Conservation (phyloP, 1,284 basidiomycete species). For the Trametes hirsuta region DNA sequence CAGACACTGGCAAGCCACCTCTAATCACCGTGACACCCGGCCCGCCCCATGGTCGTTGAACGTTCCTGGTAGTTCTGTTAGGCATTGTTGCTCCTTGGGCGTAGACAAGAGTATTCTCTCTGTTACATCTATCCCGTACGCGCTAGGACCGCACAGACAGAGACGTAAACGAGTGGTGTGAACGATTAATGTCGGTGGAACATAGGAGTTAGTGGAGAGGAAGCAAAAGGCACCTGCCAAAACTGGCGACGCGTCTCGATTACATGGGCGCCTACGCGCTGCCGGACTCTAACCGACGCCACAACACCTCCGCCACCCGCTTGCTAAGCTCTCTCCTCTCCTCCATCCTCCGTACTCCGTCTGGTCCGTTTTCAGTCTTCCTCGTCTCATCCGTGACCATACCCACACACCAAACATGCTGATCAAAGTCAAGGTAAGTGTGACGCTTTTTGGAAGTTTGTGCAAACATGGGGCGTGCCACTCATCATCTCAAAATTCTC, state of each 20-base stretch:
- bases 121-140: too few species aligned
- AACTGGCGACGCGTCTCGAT: not conserved
- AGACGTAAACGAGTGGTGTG: not conserved
- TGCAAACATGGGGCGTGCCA: not conserved
- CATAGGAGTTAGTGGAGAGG: not conserved
- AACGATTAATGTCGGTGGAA: conserved; percentile 10
- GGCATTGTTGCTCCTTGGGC: too few species aligned
- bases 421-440: conserved; percentile 80
- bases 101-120: not conserved
- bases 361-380: not conserved
- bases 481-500: conserved; percentile 11
- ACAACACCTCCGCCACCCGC: conserved; percentile 6
- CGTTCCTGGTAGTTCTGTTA: too few species aligned
- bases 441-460: not conserved
- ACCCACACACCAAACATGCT: conserved; percentile 52
- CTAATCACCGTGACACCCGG: too few species aligned
- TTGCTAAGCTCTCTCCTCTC: conserved; percentile 2
- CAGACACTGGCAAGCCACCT: too few species aligned
- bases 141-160: not conserved
- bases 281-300: conserved; percentile 9
- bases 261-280: conserved; percentile 16
- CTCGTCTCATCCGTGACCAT: not conserved
- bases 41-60: too few species aligned
- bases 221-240: not conserved
- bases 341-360: not conserved